Conservation (phyloP, 371 early-diverging fungal species). For the Coemansia sp. region DNA sequence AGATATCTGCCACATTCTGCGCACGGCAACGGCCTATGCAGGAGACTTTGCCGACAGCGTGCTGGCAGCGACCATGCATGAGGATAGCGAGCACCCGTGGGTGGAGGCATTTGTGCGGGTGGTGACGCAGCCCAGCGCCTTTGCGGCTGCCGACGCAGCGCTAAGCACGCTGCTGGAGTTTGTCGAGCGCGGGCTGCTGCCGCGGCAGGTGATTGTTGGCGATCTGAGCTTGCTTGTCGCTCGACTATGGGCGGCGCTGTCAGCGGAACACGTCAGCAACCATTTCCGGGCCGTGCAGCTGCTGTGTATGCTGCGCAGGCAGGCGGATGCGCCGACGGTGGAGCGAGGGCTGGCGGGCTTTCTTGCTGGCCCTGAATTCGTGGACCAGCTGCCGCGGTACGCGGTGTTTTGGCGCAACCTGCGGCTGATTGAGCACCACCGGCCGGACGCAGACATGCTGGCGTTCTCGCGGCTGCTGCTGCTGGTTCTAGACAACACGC, state of each 20-base stretch:
- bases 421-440: conserved; percentile 18
- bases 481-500: conserved; percentile 32
- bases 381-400: conserved; percentile 16
- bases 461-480: conserved; percentile 41
- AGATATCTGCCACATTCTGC: conserved; percentile 36
- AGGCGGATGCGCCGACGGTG: conserved; percentile 56
- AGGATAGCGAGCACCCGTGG: conserved; percentile 8
- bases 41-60: conserved; percentile 9
- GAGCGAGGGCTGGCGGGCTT: conserved; percentile 63
- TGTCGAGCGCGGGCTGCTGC: conserved; percentile 19
- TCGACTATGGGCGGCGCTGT: conserved; percentile 55
- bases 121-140: conserved; percentile 10
- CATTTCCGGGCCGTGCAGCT: conserved; percentile 67
- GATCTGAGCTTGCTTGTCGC: conserved; percentile 21
- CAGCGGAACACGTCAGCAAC: conserved; percentile 50
- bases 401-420: conserved; percentile 34
- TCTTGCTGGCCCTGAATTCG: conserved; percentile 49
- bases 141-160: conserved; percentile 16
- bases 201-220: not conserved
- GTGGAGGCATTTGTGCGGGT: conserved; percentile 15
- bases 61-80: not conserved
- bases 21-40: conserved; percentile 26
- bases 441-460: conserved; percentile 13
- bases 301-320: conserved; percentile 62
- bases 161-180: conserved; percentile 28